A percentile compares a stretch with the other conserved stretches of the same genome.
Evolutionary conservation across 148 eudicot genomes (phyloP).

Genomic region (Pouteria glomerata): DNA sequence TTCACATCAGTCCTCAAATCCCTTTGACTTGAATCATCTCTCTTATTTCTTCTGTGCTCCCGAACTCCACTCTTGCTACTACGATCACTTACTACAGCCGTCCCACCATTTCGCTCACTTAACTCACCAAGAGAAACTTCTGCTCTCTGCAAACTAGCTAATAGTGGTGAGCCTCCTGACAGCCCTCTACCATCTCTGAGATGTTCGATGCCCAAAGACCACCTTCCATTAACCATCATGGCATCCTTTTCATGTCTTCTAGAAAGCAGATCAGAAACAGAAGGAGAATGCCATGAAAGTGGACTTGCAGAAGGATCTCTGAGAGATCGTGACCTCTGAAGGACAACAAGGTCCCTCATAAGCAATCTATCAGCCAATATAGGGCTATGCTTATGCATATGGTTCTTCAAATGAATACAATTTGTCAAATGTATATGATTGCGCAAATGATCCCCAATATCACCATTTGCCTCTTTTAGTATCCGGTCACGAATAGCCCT

Average conservation of each 20-base stretch:
- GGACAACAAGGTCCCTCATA: conserved; percentile 77
- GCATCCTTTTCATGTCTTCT: conserved; percentile 39
- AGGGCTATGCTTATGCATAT: conserved; percentile 94
- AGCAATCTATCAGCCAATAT: conserved; percentile 60
- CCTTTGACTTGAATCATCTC: conserved; percentile 34
- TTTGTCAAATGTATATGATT: conserved; percentile 95
- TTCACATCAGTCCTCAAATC: conserved; percentile 21
- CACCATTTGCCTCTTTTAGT: conserved; percentile 83
- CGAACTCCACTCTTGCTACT: conserved; percentile 39
- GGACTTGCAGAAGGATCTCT: conserved; percentile 94
- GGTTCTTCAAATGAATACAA: conserved; percentile 95
- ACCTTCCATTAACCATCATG: conserved; percentile 36
- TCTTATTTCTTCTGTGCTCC: conserved; percentile 34
- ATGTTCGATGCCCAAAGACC: conserved; percentile 46
- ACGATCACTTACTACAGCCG: conserved; percentile 33
- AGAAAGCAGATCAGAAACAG: conserved; percentile 44
- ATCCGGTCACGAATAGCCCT: conserved; percentile 71
- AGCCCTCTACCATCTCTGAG: conserved; percentile 32
- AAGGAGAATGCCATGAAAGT: conserved; percentile 68
- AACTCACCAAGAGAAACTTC: conserved; percentile 20
- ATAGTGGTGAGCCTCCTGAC: conserved; percentile 40
- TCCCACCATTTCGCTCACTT: conserved; percentile 25
- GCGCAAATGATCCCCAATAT: conserved; percentile 72
- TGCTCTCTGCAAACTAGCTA: conserved; percentile 26
- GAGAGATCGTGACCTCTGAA: conserved; percentile 81